phyloP scores from a whole-genome alignment of 805 yeast genomes.

The Lipomyces anomalus region DNA sequence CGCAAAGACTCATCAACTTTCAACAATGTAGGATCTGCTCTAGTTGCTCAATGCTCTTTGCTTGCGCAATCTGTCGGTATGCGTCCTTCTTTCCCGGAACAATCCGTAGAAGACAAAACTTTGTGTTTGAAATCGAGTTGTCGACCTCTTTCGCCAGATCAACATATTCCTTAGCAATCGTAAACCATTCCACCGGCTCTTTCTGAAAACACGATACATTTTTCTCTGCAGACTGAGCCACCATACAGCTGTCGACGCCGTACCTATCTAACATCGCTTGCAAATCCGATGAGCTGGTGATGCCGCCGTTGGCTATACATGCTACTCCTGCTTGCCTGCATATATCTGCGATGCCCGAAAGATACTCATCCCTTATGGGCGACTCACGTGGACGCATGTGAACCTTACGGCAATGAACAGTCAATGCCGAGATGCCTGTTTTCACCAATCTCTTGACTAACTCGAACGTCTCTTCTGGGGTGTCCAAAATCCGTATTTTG shows the following conservation, averaged over 20 bases:
- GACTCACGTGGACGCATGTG: slow-evolving; percentile 76
- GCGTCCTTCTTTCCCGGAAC: slow-evolving; percentile 75
- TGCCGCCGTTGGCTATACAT: slow-evolving; percentile 77
- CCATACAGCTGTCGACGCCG: slow-evolving; percentile 77
- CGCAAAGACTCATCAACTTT: too few species aligned
- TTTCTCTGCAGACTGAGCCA: slow-evolving; percentile 83
- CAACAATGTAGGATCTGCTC: neutral
- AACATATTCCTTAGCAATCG: slow-evolving; percentile 50
- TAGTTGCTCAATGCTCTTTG: slow-evolving; percentile 45
- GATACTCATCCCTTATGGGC: slow-evolving; percentile 62
- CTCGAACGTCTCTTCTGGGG: slow-evolving; percentile 52
- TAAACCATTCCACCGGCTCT: slow-evolving; percentile 23
- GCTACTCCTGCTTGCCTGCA: slow-evolving; percentile 61
- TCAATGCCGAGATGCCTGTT: slow-evolving; percentile 82
- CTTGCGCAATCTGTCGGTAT: slow-evolving; percentile 51
- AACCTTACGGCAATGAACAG: slow-evolving; percentile 87
- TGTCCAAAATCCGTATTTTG: slow-evolving; percentile 74
- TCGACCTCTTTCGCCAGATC: slow-evolving; percentile 49
- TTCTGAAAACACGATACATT: slow-evolving; percentile 84
- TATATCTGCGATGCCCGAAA: slow-evolving; percentile 54
- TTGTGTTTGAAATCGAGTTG: slow-evolving; percentile 66
- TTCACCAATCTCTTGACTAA: slow-evolving; percentile 53
- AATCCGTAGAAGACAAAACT: slow-evolving; percentile 72
- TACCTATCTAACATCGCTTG: slow-evolving; percentile 45
- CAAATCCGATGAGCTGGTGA: slow-evolving; percentile 52